Base-by-base conservation (phyloP, 441 rosid genomes). In the Jatropha podagrica region DNA sequence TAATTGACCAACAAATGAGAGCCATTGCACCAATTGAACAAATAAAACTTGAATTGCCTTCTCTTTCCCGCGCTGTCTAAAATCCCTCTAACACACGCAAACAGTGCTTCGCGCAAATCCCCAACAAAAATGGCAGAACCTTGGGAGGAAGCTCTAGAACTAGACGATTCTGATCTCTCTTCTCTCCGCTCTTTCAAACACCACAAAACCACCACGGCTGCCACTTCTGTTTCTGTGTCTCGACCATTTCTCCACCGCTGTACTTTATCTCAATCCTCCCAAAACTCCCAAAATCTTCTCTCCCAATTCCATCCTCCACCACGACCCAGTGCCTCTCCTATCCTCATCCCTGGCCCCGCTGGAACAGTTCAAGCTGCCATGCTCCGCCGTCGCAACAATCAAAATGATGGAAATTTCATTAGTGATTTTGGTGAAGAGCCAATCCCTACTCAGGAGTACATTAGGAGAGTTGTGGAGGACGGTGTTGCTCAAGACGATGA, bases 71-170 rank as follows among this genome's bases (percentile, higher is more conserved):
- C 74, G 65, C 74, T 71, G 58, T 13, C 49, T 71, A 5, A 54
- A 51, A 68, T 23, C 61, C 61, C 27, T 58, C 32, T n/a, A 14
- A 8, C 0, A 56, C 27, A 20, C 61, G n/a, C 26, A 2, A 58
- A 58, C 76, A 17, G 69, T 40, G 61, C 64, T 40, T 65, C 13
- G 11, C 65, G 12, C 63, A 62, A 61, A 26, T 8, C 26, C 26
- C 12, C 44, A 58, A 4, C 0, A 26, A 12, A 55, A 60, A 77
- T 69, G 73, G 72, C 23, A 4, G 42, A 51, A 38, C 84, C 90
- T 38, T 94, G 98, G 98, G 92, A 90, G 79, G 86, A 89, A 75
- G 83, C 83, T 69, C 87, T 90, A 32, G 94, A 90, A 75, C 84
- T 86, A 0, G 93, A 87, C 73, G 93, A 87, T 67, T 83, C 87